Evolutionary conservation across 2,329 filamentous ascomycete species (phyloP).

Genomic region (Fusarium sarcochroum): DNA sequence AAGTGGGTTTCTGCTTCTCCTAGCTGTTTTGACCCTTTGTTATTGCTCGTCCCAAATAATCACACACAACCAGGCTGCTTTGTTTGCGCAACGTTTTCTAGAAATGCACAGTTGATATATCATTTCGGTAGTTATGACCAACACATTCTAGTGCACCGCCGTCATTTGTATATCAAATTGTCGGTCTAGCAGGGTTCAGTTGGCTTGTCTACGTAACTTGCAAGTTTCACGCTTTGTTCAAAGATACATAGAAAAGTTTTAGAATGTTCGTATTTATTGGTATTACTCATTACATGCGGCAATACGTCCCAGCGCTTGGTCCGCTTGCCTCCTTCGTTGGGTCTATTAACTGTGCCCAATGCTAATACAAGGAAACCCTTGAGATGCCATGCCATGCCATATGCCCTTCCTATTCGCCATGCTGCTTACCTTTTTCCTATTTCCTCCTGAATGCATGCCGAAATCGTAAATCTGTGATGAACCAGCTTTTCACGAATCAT

Average conservation of each 20-base stretch:
- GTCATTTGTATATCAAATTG: not conserved
- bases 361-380: slow-evolving; percentile 28
- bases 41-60: not conserved
- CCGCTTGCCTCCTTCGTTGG: slow-evolving; percentile 44
- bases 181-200: not conserved
- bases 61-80: not conserved
- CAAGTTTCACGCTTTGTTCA: slow-evolving; percentile 17
- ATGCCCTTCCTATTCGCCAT: slow-evolving; percentile 29
- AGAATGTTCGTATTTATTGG: slow-evolving; percentile 22
- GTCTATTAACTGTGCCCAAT: slow-evolving; percentile 33
- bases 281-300: slow-evolving; percentile 47
- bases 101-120: slow-evolving; percentile 18
- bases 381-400: slow-evolving; percentile 18
- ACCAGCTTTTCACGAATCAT: slow-evolving; percentile 24
- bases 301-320: slow-evolving; percentile 60
- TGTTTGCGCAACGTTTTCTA: slow-evolving; percentile 8
- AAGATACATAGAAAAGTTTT: not conserved
- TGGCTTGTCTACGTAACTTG: not conserved
- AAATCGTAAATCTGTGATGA: slow-evolving; percentile 3
- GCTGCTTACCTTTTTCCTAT: slow-evolving; percentile 9
- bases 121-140: slow-evolving; percentile 14
- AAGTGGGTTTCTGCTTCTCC: slow-evolving; percentile 3
- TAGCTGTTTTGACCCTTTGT: slow-evolving; percentile 24
- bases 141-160: not conserved
- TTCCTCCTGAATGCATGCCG: slow-evolving; percentile 1